Evolutionary conservation across 148 eudicot species (phyloP), one percentile per base, ranked within the genome.

Genomic region (Fagopyrum homotropicum): DNA sequence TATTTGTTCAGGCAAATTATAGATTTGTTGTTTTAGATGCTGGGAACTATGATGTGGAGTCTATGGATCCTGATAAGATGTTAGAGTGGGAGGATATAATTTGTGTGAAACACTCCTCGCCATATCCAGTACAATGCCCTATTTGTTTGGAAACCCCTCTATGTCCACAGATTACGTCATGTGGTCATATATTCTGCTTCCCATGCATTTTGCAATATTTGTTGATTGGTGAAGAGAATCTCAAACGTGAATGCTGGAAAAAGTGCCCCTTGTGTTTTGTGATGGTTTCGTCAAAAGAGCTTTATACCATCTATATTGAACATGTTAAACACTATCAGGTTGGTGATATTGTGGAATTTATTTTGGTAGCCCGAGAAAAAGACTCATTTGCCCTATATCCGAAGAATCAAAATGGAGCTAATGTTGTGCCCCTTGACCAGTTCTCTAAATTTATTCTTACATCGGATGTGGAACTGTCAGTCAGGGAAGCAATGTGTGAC

Each of bases 1-100:
- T 95, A 82, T 95, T 95, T 78, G 90, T 95, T 63, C 99, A 95
- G 88, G 97, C 99, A 61, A 95, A 95, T 77, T 95, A 90, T 82
- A 90, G 83, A 82, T 95, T 95, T 89, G 92, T 92, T 59, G 81
- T 95, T 51, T 81, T 95, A 75, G 93, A 90, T 82, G 79, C 92
- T 77, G 91, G 92, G 55, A 82, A 82, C 76, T 79, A 88, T 77
- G 77, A 85, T 55, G 80, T 81, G 40, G 97, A 88, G 14, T 77
- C 86, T 40, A 82, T 92, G 82, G 91, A 95, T 85, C 99, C 97
- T 29, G 99, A 92, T 79, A 92, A 89, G 82, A 88, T 82, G 87
- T 79, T 95, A 71, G 86, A 83, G 61, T 92, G 99, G 99, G 97
- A 95, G 81, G 99, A 95, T 85, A 90, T 92, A 52, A 82, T 95